Conservation (phyloP, 805 yeast species). For the Monosporozyma aerobia region DNA sequence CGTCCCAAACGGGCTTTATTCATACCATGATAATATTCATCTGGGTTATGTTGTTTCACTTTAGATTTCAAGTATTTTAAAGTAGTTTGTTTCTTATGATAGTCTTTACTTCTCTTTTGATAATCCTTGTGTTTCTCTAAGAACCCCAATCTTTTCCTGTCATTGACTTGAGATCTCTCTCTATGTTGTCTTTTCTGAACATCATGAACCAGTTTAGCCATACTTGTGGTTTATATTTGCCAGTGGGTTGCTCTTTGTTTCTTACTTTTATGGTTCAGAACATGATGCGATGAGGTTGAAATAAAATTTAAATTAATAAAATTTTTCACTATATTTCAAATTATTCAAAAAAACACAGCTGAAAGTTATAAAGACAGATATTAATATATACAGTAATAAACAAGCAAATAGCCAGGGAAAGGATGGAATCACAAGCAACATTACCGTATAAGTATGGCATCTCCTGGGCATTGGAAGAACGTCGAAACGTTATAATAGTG, state of each 20-base stretch:
- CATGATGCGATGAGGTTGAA: background rate
- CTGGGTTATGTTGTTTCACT: slow-evolving; percentile 73
- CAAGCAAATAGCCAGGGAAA: background rate
- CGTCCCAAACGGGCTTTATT: slow-evolving; percentile 55
- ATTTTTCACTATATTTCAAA: background rate
- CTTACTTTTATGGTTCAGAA: background rate
- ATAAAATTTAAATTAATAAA: background rate
- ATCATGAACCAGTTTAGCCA: slow-evolving; percentile 79
- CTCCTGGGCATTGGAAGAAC: background rate
- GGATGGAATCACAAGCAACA: background rate
- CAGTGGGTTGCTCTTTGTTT: background rate
- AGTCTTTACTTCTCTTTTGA: slow-evolving; percentile 59
- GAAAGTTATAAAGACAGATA: no score
- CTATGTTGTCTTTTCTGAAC: slow-evolving; percentile 94
- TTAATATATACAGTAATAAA: background rate
- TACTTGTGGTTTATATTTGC: slow-evolving; percentile 16
- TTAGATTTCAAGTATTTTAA: slow-evolving; percentile 65
- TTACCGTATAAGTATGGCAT: background rate
- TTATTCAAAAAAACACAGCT: background rate
- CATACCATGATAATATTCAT: slow-evolving; percentile 96
- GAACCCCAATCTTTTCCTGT: slow-evolving; percentile 68
- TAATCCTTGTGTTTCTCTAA: slow-evolving; percentile 90
- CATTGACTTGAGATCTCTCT: slow-evolving; percentile 81
- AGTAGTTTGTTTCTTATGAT: slow-evolving; percentile 47
- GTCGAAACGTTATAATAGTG: background rate